Conservation (phyloP, 2,329 filamentous ascomycete species). For the Penicillium sp. region DNA sequence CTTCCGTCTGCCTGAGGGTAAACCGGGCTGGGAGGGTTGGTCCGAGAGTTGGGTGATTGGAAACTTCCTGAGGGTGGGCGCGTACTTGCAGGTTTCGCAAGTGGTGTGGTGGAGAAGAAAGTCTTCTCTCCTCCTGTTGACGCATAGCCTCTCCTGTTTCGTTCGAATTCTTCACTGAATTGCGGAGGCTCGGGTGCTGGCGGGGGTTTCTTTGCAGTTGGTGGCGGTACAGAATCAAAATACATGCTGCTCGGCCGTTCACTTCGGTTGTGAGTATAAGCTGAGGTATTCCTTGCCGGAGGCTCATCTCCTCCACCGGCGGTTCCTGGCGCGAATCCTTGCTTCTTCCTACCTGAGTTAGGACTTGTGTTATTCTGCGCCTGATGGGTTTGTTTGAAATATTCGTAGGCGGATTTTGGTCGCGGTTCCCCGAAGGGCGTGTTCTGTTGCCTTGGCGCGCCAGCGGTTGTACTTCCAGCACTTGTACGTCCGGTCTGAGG, state of each 20-base stretch:
- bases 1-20: slow-evolving; percentile 29
- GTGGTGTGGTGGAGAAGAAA: slow-evolving; percentile 52
- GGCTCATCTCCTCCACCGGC: slow-evolving; percentile 58
- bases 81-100: slow-evolving; percentile 55
- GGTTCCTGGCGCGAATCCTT: slow-evolving; percentile 59
- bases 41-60: slow-evolving; percentile 31
- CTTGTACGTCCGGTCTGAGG: slow-evolving; percentile 35
- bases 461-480: slow-evolving; percentile 8
- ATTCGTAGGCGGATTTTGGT: slow-evolving; percentile 40
- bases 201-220: slow-evolving; percentile 41
- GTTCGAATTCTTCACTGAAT: slow-evolving; percentile 46
- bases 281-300: slow-evolving; percentile 53
- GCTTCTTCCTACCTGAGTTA: slow-evolving; percentile 50
- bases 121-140: slow-evolving; percentile 57
- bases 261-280: slow-evolving; percentile 44
- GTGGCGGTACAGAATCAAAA: slow-evolving; percentile 41
- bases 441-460: slow-evolving; percentile 23
- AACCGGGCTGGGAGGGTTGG: slow-evolving; percentile 37
- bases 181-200: slow-evolving; percentile 31
- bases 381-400: slow-evolving; percentile 33
- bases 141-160: slow-evolving; percentile 56
- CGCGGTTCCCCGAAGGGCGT: slow-evolving; percentile 16
- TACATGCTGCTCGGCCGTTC: slow-evolving; percentile 37
- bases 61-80: slow-evolving; percentile 49
- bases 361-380: slow-evolving; percentile 38